Percentiles rank a stretch among this genome's conserved stretches.
phyloP scores from a whole-genome alignment of 2,329 filamentous ascomycete genomes.

The Penicillium sp. region DNA sequence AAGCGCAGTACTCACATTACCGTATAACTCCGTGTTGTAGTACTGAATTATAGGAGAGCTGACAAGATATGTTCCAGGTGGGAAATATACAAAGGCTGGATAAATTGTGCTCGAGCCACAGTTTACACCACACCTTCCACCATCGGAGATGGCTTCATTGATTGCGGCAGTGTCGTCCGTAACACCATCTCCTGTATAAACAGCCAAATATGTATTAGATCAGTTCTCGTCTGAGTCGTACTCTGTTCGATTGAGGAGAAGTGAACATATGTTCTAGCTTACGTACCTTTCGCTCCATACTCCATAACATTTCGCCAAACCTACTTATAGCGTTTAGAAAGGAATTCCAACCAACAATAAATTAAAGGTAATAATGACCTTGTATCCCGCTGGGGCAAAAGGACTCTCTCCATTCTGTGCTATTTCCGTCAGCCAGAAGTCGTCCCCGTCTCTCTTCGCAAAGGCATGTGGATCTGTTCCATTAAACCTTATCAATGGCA shows the following conservation, averaged over 20 bases:
- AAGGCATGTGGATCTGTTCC: background rate
- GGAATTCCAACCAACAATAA: no score
- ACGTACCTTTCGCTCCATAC: constrained; percentile 27
- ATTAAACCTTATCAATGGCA: background rate
- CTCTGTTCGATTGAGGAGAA: background rate
- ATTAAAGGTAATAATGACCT: background rate
- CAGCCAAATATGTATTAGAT: background rate
- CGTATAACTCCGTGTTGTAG: constrained; percentile 61
- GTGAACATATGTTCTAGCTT: background rate
- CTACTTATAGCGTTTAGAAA: background rate
- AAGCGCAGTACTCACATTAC: constrained; percentile 39
- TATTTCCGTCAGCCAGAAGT: background rate
- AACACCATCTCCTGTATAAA: constrained; percentile 39
- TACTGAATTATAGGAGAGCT: constrained; percentile 56
- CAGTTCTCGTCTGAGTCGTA: no score
- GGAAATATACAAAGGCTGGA: constrained; percentile 55
- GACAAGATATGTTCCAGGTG: constrained; percentile 57
- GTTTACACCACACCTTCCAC: constrained; percentile 41
- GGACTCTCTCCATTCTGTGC: background rate
- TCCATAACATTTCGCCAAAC: constrained; percentile 17
- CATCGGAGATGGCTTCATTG: constrained; percentile 42
- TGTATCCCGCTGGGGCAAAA: background rate
- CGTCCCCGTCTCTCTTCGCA: background rate
- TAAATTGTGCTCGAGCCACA: constrained; percentile 43
- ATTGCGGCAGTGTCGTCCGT: constrained; percentile 56